Percentiles rank a stretch among this genome's conserved stretches.
These are phyloP conservation scores for Coelastrella sp. DNA, from an alignment of 139 green algal species.

Conservation along the genomic window DNA sequence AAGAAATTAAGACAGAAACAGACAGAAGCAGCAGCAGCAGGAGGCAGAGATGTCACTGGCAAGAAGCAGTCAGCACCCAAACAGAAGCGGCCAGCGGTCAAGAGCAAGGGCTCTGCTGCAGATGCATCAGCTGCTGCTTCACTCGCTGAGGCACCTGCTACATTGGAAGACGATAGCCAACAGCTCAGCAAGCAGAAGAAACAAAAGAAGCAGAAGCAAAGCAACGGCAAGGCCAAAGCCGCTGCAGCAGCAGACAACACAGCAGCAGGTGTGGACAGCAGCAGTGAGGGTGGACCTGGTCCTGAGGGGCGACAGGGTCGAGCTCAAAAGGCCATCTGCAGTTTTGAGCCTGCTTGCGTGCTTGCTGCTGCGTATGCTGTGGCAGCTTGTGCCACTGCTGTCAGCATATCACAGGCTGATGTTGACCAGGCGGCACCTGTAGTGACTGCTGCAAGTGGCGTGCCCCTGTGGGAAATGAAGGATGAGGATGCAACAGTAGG, in stretches of 20 bases:
- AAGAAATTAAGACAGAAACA: too few relatives aligned
- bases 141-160: neutral
- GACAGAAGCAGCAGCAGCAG: too few relatives aligned
- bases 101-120: too few relatives aligned
- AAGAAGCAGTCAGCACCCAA: too few relatives aligned
- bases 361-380: neutral
- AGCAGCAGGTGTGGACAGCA: neutral
- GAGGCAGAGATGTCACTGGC: too few relatives aligned
- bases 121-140: too few relatives aligned
- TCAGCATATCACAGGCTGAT: neutral
- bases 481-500: neutral
- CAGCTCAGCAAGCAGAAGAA: neutral
- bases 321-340: neutral
- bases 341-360: constrained; percentile 13
- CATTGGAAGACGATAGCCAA: neutral
- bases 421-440: constrained; percentile 13
- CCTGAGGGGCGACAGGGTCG: neutral
- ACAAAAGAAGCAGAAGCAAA: neutral
- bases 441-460: neutral
- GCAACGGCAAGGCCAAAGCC: neutral
- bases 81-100: too few relatives aligned
- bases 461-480: constrained; percentile 42
- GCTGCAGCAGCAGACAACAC: neutral
- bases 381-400: neutral
- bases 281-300: neutral